A percentile compares a stretch with the other conserved stretches of the same genome.
Evolutionary conservation across 768 basidiomycete genomes (phyloP).

Genomic region (Pleurotus tuoliensis): DNA sequence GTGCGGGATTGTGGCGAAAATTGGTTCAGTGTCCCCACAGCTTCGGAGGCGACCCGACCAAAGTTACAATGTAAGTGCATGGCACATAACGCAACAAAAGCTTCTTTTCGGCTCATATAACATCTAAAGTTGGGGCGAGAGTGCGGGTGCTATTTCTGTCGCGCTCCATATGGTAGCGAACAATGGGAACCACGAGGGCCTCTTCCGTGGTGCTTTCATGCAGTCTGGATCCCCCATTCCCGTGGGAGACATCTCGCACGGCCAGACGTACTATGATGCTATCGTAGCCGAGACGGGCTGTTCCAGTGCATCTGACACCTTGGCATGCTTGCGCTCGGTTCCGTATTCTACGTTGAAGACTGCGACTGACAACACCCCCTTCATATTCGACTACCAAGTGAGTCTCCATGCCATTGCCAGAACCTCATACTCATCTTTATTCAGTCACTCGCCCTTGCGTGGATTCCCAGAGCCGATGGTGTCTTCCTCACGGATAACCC

Average conservation of each 20-base stretch:
- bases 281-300: constrained; percentile 33
- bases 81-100: no score
- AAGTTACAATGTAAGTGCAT: constrained; percentile 49
- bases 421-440: not conserved
- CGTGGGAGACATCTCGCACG: constrained; percentile 35
- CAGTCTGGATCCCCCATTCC: constrained; percentile 44
- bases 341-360: constrained; percentile 31
- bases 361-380: constrained; percentile 35
- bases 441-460: constrained; percentile 25
- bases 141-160: constrained; percentile 51
- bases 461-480: constrained; percentile 48
- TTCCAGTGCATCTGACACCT: constrained; percentile 29
- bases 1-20: not conserved
- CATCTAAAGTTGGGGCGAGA: constrained; percentile 32
- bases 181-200: constrained; percentile 37
- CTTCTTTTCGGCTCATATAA: not conserved
- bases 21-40: no score
- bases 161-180: constrained; percentile 47
- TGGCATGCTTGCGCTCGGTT: constrained; percentile 35
- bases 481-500: constrained; percentile 42
- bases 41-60: constrained; percentile 64
- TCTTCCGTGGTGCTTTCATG: constrained; percentile 51
- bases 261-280: constrained; percentile 41
- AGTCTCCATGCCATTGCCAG: not conserved
- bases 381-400: constrained; percentile 37